A percentile compares a stretch with the other conserved stretches of the same genome.
These are phyloP conservation scores for Colletotrichum lini DNA, from an alignment of 2,329 filamentous ascomycete species.

Conservation along the genomic window DNA sequence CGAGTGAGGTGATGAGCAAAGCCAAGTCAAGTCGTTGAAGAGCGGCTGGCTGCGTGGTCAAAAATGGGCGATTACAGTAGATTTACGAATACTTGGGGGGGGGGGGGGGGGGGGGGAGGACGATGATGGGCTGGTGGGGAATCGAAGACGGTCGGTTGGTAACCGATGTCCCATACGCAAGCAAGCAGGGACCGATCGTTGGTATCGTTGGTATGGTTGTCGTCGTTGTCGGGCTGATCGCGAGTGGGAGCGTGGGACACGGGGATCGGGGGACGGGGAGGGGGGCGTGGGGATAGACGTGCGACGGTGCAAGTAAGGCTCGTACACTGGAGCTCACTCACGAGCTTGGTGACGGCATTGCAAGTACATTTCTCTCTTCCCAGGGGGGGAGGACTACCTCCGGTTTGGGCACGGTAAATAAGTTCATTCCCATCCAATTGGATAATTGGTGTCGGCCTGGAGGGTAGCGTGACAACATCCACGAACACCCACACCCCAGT, in stretches of 20 bases:
- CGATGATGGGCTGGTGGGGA: conserved; percentile 8
- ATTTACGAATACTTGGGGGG: conserved; percentile 10
- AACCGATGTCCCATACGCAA: conserved; percentile 19
- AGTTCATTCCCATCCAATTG: conserved; percentile 18
- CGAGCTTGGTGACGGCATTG: background rate
- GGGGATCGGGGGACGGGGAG: conserved; percentile 37
- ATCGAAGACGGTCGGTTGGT: conserved; percentile 12
- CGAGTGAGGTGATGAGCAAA: background rate
- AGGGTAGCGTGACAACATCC: conserved; percentile 22
- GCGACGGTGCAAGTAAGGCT: too few species aligned
- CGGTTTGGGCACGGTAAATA: too few species aligned
- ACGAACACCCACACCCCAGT: background rate
- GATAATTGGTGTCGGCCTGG: background rate
- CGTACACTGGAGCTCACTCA: background rate
- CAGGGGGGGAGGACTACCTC: too few species aligned
- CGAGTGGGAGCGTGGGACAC: conserved; percentile 24
- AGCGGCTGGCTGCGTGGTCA: background rate
- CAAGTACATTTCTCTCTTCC: background rate
- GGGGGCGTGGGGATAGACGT: conserved; percentile 27
- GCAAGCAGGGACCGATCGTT: conserved; percentile 30
- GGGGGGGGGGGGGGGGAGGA: too few species aligned
- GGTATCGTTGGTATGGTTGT: conserved; percentile 28
- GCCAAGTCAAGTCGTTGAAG: background rate
- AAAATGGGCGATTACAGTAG: background rate
- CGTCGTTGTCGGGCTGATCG: conserved; percentile 40